Base-by-base conservation (phyloP, 345 rosid genomes). In the Bruguiera parviflora region DNA sequence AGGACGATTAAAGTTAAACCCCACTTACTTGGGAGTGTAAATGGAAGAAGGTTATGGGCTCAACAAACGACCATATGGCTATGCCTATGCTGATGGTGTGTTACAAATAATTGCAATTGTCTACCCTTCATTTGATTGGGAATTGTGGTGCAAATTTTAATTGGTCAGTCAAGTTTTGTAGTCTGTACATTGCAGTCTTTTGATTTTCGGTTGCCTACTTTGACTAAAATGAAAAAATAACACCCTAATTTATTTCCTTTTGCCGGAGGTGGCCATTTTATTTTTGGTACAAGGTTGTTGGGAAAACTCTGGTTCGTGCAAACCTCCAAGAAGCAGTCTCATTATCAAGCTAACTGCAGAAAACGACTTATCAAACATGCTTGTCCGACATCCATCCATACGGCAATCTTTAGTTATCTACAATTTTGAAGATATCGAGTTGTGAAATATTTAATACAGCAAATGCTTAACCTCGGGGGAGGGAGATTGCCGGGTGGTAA, bases 291-390 rank as follows among this genome's bases (percentile, higher is more conserved):
- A 15, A 55, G 58, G 58, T 55, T 22, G 28, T 22, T 56, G 8
- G 59, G 24, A 27, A 4, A 56, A 56, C 16, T 56, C 59, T 10
- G 59, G 31, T 56, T 56, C 59, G 4, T 56, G 16, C 33, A 68
- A 22, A 56, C 46, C n/a, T 31, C n/a, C 33, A 61, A 70, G 33
- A 55, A 64, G 69, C 66, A 69, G 52, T 69, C 58, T 65, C 32
- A 58, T 39, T 65, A 67, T 60, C 65, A 31, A 58, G 67, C 51
- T 24, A 51, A 60, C 18, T 22, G 7, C 10, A 32, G 70, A 71
- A 57, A 72, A 66, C 8, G 71, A 72, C 75, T 32, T 31, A 31
- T 78, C 82, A 5, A 15, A 9, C 29, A 10, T 39, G 46, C 0
- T 9, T 73, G 79, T 61, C 78, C 68, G 58, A 55, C 27, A 55